phyloP scores from a whole-genome alignment of 2,329 filamentous ascomycete genomes.

The Ramichloridium luteum region DNA sequence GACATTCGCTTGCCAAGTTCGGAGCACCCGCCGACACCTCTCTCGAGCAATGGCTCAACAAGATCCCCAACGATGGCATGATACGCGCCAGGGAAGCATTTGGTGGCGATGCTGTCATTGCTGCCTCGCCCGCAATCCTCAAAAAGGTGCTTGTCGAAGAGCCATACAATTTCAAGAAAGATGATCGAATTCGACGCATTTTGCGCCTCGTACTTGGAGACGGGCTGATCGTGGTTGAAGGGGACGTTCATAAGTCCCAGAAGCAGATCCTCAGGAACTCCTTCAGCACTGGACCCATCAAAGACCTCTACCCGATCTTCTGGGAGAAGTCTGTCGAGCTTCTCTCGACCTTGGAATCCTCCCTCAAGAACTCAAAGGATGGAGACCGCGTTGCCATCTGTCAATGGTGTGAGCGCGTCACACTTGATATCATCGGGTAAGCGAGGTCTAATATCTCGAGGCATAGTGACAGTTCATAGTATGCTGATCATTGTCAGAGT shows the following conservation, averaged over 20 bases:
- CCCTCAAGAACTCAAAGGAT: conserved; percentile 26
- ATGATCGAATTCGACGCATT: conserved; percentile 28
- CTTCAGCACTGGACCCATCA: conserved; percentile 71
- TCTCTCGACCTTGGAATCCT: conserved; percentile 46
- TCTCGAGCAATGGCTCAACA: conserved; percentile 23
- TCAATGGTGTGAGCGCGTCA: conserved; percentile 29
- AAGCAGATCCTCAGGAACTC: conserved; percentile 67
- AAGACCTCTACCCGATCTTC: conserved; percentile 69
- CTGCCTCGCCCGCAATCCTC: conserved; percentile 29
- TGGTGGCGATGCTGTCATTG: conserved; percentile 24
- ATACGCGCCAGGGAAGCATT: conserved; percentile 26
- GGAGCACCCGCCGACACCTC: conserved; percentile 20
- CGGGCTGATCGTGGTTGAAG: conserved; percentile 38
- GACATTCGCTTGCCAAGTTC: conserved; percentile 24
- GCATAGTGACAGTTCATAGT: neutral
- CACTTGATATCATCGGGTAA: conserved; percentile 31
- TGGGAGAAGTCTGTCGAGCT: conserved; percentile 63
- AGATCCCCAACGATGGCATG: conserved; percentile 27
- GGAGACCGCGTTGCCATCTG: conserved; percentile 28
- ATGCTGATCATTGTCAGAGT: neutral
- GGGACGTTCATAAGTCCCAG: conserved; percentile 36
- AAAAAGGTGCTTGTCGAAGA: conserved; percentile 39
- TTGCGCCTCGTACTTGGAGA: conserved; percentile 37
- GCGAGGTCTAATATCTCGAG: neutral
- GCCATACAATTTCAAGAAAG: conserved; percentile 42